Evolutionary conservation across 208 protist species (phyloP), one percentile per base, ranked within the genome.

Genomic region (Spongospora subterranea): DNA sequence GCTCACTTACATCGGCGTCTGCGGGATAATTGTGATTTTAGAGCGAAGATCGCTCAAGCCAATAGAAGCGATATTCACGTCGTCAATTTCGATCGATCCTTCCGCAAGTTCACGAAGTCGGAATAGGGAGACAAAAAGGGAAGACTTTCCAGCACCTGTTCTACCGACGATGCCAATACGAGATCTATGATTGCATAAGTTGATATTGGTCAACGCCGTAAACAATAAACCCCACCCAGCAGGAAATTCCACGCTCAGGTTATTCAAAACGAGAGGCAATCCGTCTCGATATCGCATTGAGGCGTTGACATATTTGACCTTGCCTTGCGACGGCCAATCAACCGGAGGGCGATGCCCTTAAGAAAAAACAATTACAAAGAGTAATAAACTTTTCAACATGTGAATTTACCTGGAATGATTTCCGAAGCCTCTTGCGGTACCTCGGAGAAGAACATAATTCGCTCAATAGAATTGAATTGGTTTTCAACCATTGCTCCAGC

Each of bases 101-200:
- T 0, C 0, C 6, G 29, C 92, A 0, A 96, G 60, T 40, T 98
- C 96, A 43, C 98, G 94, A 82, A 99, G 46, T 39, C 97, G 93
- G 91, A 98, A 97, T 29, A 98, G 29, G 45, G 95, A 93, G 0
- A 95, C 0, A 35, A 89, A 38, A 90, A 94, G 24, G 29, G 92
- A 88, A 29, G 91, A 93, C 88, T 97, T 98, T 77, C 96, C 96
- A 35, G 93, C 66, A 71, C 97, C 97, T 6, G 97, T 97, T 46
- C 96, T 94, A 39, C 97, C 96, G 38, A 96, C 95, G 77, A 98
- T 94, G 71, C 96, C 97, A 54, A 98, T 92, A 92, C 96, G 96
- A 77, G 95, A 92, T 11, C 50, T 60, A 60, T 60, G n/a, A n/a
- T n/a, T n/a, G n/a, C n/a, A 60, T 60, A 60, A 60, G 50, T 6